Evolutionary conservation across 2,329 filamentous ascomycete species (phyloP), one percentile per base, ranked within the genome.

Genomic region (Fusarium sp.): DNA sequence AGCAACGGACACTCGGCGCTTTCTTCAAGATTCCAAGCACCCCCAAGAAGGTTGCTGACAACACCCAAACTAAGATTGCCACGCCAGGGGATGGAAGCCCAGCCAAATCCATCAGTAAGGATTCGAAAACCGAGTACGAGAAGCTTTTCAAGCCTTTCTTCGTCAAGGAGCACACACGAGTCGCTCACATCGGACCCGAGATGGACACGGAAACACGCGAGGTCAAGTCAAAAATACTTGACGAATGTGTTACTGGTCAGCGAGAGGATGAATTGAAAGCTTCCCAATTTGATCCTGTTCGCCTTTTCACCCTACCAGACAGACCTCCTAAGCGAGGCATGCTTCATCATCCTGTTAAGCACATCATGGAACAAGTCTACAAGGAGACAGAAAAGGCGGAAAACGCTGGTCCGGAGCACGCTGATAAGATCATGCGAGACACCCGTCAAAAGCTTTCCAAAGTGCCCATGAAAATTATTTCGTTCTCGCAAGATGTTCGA

Each of bases 61-160:
- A 77, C 24, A 69, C 74, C 4, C 67, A 56, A 19, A 59, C 74
- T 32, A 77, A 75, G 36, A 69, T 67, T 4, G 62, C 50, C 8
- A 76, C 76, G 36, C 69, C 78, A 49, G 53, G 67, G 42, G 75
- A 81, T 66, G 53, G 65, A 9, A 62, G 71, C 36, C 56, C 61
- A 14, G 38, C 49, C 14, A 72, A 67, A 34, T n/a, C 48, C 21
- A 24, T 60, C 9, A 48, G 39, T 9, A 68, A 73, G 30, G 34
- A 53, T n/a, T 52, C 62, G 24, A 74, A 68, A 48, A 83, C 86
- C 0, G 84, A 87, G 43, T 94, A 93, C 69, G 81, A 91, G 19
- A 89, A 88, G 68, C 82, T 85, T 34, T 98, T 98, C 73, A 86
- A 93, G 30, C 89, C 92, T 0, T 98, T 97, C 77, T 94, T 91